Conservation (phyloP, 768 basidiomycete genomes). For the Naganishia antarctica region DNA sequence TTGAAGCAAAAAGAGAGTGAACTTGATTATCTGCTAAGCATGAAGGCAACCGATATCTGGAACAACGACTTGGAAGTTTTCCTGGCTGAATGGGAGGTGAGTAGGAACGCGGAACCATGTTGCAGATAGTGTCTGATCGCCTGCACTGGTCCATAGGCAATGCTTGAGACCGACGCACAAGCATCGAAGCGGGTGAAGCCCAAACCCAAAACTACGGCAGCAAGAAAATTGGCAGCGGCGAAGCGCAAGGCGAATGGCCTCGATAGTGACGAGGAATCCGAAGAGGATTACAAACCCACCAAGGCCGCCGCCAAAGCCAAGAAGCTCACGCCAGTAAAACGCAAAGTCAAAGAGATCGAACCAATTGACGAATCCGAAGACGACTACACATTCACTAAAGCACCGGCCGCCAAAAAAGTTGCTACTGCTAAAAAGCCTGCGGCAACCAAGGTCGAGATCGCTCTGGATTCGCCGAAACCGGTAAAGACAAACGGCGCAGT, state of each 20-base stretch:
- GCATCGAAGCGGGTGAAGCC: constrained; percentile 57
- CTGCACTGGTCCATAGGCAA: constrained; percentile 29
- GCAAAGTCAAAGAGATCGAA: constrained; percentile 21
- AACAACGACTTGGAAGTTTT: constrained; percentile 80
- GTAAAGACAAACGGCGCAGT: constrained; percentile 16
- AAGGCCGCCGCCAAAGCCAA: constrained; percentile 52
- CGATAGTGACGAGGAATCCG: constrained; percentile 50
- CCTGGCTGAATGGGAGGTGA: constrained; percentile 75
- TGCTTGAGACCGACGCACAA: constrained; percentile 50
- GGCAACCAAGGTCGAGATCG: constrained; percentile 8
- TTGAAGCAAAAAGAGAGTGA: constrained; percentile 77
- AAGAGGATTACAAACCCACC: constrained; percentile 59
- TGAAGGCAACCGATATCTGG: constrained; percentile 79
- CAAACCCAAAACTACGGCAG: constrained; percentile 52
- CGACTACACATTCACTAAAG: constrained; percentile 32
- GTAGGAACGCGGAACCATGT: constrained; percentile 41
- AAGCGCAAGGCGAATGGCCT: constrained; percentile 50
- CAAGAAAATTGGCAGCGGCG: constrained; percentile 55
- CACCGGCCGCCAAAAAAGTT: constrained; percentile 44
- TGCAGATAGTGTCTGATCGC: not conserved
- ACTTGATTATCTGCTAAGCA: constrained; percentile 68
- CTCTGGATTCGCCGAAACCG: not conserved
- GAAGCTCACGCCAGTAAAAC: constrained; percentile 33
- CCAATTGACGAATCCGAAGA: constrained; percentile 1
- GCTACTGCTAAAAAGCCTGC: constrained; percentile 46